These are phyloP conservation scores for Lichtheimia ramosa DNA, from an alignment of 371 early-diverging fungal genomes.

Conservation along the genomic window DNA sequence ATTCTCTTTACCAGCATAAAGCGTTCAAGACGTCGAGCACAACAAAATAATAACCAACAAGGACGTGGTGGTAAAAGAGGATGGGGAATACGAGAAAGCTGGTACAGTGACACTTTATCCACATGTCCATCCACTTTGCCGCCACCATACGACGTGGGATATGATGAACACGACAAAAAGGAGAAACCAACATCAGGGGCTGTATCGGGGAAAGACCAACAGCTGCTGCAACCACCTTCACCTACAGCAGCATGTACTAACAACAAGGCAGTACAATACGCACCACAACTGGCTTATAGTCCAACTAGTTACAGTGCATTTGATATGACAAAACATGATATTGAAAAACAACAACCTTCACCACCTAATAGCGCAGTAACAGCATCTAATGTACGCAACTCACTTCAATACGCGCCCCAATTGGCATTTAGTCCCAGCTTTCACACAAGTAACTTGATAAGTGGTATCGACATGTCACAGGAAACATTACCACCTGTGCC, in stretches of 20 bases:
- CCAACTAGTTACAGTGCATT: neutral
- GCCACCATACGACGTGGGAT: slow-evolving; percentile 6
- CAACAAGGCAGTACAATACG: neutral
- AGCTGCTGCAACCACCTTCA: slow-evolving; percentile 7
- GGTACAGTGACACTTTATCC: slow-evolving; percentile 6
- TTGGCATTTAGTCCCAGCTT: slow-evolving; percentile 11
- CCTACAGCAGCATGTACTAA: neutral
- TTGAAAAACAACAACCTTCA: neutral
- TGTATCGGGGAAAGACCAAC: neutral
- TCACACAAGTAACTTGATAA: neutral
- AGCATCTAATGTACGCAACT: slow-evolving; percentile 1
- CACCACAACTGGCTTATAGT: slow-evolving; percentile 9
- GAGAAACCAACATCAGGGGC: slow-evolving; percentile 1
- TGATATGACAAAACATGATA: neutral
- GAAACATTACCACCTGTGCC: neutral
- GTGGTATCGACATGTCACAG: neutral
- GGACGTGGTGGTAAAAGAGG: slow-evolving; percentile 2
- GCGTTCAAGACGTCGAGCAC: neutral
- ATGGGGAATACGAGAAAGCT: slow-evolving; percentile 11
- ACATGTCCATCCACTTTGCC: slow-evolving; percentile 8
- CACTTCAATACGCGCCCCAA: slow-evolving; percentile 8
- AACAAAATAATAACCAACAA: neutral
- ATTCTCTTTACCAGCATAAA: neutral
- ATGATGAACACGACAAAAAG: neutral
- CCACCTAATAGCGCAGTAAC: neutral